These are phyloP conservation scores for Talaromyces islandicus DNA, from an alignment of 2,329 filamentous ascomycete species.

Conservation along the genomic window DNA sequence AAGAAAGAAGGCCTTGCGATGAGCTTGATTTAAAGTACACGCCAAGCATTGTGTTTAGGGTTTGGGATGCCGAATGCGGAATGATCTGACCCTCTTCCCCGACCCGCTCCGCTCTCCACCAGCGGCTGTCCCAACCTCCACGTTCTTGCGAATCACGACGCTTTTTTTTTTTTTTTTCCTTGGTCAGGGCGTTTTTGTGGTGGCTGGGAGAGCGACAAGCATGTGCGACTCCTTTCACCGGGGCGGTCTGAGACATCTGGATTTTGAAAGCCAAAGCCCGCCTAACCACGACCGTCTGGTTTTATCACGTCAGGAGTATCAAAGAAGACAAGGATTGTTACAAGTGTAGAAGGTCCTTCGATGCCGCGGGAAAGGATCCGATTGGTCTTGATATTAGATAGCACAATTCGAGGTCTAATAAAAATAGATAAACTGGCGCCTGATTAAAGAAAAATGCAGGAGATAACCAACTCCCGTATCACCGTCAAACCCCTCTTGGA, in stretches of 20 bases:
- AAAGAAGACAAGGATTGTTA: not conserved
- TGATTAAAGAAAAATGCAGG: not conserved
- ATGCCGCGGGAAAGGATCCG: not conserved
- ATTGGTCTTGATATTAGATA: not conserved
- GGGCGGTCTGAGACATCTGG: not conserved
- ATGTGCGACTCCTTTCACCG: not conserved
- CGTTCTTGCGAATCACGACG: not conserved
- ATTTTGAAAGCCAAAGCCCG: not conserved
- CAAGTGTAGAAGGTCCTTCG: not conserved
- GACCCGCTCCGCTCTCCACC: not conserved
- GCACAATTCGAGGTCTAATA: not conserved
- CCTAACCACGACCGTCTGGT: no score
- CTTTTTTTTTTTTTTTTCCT: no score
- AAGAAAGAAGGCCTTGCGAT: not conserved
- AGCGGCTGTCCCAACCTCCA: not conserved
- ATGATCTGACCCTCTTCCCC: not conserved
- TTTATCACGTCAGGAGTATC: not conserved
- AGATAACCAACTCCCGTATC: not conserved
- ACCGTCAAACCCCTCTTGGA: not conserved
- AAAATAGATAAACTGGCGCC: not conserved
- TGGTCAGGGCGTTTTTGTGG: not conserved
- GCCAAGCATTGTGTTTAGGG: constrained; percentile 2
- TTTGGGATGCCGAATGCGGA: not conserved
- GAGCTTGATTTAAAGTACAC: constrained; percentile 6
- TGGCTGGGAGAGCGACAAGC: not conserved